Evolutionary conservation across 768 basidiomycete genomes (phyloP).

Genomic region (Lentinula aciculospora): DNA sequence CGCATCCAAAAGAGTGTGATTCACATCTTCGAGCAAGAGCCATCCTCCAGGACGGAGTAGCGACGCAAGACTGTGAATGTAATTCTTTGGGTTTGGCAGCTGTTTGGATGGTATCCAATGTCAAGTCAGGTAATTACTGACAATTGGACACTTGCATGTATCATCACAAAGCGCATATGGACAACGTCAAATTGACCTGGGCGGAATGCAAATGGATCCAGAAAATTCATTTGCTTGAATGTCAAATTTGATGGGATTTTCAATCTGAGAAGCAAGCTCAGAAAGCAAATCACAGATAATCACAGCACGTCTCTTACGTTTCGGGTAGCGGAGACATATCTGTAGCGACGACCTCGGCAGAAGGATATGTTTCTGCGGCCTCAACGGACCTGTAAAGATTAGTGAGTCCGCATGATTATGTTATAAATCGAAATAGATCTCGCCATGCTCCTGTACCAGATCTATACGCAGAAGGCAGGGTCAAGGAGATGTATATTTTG

Average conservation of each 20-base stretch:
- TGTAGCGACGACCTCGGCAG: neutral
- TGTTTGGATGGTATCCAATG: neutral
- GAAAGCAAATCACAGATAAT: no score
- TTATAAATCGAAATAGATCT: neutral
- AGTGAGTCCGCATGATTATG: neutral
- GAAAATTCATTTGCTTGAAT: neutral
- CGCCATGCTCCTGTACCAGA: slow-evolving; percentile 4
- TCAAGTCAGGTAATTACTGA: neutral
- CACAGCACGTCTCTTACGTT: neutral
- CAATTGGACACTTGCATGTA: neutral
- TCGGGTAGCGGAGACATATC: slow-evolving; percentile 3
- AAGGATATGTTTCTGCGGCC: neutral
- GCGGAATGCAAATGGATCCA: neutral
- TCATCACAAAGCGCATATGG: slow-evolving; percentile 4
- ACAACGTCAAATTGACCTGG: neutral
- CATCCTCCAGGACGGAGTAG: slow-evolving; percentile 3
- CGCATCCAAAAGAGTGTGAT: slow-evolving; percentile 1
- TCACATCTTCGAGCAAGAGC: slow-evolving; percentile 3
- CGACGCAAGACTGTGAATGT: neutral
- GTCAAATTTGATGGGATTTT: neutral
- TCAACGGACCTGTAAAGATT: neutral
- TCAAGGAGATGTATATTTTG: neutral
- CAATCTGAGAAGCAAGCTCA: neutral
- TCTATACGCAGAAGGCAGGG: neutral
- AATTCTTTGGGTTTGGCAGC: slow-evolving; percentile 1